Evolutionary conservation across 2,329 filamentous ascomycete species (phyloP), one percentile per base, ranked within the genome.

Genomic region (Xylaria sp.): DNA sequence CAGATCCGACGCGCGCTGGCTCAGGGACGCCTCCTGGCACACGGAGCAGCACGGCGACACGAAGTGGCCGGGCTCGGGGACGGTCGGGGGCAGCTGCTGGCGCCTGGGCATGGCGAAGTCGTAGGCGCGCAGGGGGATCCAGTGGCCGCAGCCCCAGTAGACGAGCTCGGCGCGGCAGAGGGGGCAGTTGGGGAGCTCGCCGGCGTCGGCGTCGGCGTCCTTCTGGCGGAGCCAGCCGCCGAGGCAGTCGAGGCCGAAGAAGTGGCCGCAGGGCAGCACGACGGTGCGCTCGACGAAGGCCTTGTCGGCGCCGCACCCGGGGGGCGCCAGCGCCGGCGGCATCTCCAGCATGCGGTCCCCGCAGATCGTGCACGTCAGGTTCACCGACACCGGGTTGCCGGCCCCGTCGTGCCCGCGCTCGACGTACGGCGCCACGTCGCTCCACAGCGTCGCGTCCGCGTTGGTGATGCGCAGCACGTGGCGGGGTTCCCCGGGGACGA

Each of bases 231-330:
- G 7, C 59, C 62, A 66, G 0, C 2, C 0, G 0, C 20, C 17
- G 0, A 66, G 20, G 17, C 63, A 64, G 0, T 7, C 2, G 0
- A 13, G 13, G 2, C 64, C 61, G 22, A 64, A 59, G 17, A 58
- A 59, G 19, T 67, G 65, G 0, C 64, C 64, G 19, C 65, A 67
- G 0, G 65, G 63, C 1, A 66, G 19, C 0, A 66, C 52, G 0
- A 48, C n/a, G 2, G 66, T 47, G 4, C 16, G 41, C 18, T 44
- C 21, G 8, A 16, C 2, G 4, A 5, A 13, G 1, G 29, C n/a
- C 16, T 8, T 22, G 11, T 26, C 39, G 19, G 40, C 22, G 39
- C 13, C 22, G 24, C 24, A n/a, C 7, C 13, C 34, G 2, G 9
- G 11, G 3, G 45, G 48, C 4, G 41, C 39, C 7, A 57, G 39